Conservation (phyloP, 1,139 yeast species). For the Taphrina communis region DNA sequence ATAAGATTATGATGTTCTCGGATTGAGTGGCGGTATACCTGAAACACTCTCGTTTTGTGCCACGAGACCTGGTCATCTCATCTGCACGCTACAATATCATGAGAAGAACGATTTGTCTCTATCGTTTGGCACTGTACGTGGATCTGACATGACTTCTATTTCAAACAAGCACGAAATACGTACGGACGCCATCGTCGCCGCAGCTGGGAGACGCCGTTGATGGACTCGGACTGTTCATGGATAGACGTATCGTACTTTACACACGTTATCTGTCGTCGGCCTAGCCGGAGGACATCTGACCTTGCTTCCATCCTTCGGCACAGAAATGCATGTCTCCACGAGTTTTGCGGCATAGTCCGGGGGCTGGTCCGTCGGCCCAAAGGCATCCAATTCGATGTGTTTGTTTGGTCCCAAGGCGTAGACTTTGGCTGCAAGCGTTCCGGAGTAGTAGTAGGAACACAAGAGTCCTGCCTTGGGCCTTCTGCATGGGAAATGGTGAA, state of each 20-base stretch:
- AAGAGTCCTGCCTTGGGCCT: not conserved
- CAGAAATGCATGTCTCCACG: not conserved
- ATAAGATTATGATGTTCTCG: too few species aligned
- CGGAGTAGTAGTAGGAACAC: slow-evolving; percentile 2
- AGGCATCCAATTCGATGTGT: slow-evolving; percentile 4
- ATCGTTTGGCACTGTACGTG: too few species aligned
- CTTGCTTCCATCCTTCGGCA: not conserved
- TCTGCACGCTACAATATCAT: too few species aligned
- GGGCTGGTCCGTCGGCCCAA: not conserved
- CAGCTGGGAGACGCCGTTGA: too few species aligned
- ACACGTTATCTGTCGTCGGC: not conserved
- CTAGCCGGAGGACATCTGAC: not conserved
- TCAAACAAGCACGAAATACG: too few species aligned
- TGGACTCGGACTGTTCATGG: not conserved
- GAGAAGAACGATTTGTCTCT: too few species aligned
- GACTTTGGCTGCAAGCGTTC: not conserved
- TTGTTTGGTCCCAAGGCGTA: not conserved
- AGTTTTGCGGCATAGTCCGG: not conserved
- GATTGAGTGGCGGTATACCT: too few species aligned
- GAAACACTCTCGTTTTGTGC: too few species aligned
- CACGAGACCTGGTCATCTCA: too few species aligned
- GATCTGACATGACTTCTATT: too few species aligned
- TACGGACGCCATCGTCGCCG: too few species aligned
- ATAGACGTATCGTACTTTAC: not conserved
- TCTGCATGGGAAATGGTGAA: slow-evolving; percentile 1